phyloP scores from a whole-genome alignment of 305 asterid genomes.

The Solanum hybrid region DNA sequence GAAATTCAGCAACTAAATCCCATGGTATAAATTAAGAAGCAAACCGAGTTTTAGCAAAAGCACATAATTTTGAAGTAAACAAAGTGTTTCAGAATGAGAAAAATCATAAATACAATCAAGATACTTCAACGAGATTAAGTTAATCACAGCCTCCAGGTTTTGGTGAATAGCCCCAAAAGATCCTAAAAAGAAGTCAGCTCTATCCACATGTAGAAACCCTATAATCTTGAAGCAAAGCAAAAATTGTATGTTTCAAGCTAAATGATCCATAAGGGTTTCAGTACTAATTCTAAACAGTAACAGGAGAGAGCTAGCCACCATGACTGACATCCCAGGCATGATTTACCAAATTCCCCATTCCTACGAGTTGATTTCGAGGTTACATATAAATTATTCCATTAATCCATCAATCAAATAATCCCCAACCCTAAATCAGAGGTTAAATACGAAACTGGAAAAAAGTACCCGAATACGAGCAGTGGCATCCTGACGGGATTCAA shows the following conservation, averaged over 20 bases:
- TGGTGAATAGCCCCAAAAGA: background rate
- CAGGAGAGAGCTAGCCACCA: background rate
- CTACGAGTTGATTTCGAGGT: background rate
- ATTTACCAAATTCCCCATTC: background rate
- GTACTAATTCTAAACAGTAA: background rate
- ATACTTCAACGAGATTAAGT: background rate
- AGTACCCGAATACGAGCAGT: slow-evolving; percentile 87
- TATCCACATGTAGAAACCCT: background rate
- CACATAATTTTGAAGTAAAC: background rate
- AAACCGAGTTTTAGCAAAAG: background rate
- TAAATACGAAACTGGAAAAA: background rate
- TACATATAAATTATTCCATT: background rate
- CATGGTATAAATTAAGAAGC: background rate
- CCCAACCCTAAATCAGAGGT: background rate
- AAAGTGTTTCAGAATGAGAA: background rate
- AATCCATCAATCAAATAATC: background rate
- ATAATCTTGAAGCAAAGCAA: background rate
- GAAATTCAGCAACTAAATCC: background rate
- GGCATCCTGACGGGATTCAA: slow-evolving; percentile 75
- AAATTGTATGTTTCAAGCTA: background rate
- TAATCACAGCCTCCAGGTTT: background rate
- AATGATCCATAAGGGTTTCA: background rate
- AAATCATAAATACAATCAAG: background rate
- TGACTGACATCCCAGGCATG: background rate
- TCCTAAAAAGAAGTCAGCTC: background rate